phyloP scores from a whole-genome alignment of 1,284 basidiomycete species.

The Farysia itapuensis region DNA sequence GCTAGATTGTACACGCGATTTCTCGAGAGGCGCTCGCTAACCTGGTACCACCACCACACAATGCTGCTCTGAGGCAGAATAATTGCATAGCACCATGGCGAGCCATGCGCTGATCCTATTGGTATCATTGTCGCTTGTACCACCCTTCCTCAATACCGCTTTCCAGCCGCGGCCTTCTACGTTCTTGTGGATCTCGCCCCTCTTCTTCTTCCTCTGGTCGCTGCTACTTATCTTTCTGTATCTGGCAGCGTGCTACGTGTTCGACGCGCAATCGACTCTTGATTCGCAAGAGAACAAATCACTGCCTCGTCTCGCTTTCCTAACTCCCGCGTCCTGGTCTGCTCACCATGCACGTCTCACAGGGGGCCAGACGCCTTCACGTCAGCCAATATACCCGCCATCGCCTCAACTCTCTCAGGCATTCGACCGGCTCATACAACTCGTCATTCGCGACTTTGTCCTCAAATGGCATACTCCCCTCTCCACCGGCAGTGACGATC shows the following conservation, averaged over 20 bases:
- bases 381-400: conserved; percentile 2
- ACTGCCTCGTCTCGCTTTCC: conserved; percentile 24
- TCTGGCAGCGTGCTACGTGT: conserved; percentile 12
- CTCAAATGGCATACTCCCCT: conserved; percentile 44
- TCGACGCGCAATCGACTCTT: conserved; percentile 2
- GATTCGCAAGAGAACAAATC: conserved; percentile 6
- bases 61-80: neutral
- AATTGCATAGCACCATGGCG: neutral
- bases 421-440: conserved; percentile 19
- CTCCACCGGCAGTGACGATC: conserved; percentile 12
- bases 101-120: neutral
- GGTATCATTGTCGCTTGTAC: conserved; percentile 1
- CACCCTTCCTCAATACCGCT: conserved; percentile 18
- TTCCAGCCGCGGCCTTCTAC: conserved; percentile 11
- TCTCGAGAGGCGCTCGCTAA: too few species aligned
- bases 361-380: conserved; percentile 8
- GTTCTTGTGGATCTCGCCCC: conserved; percentile 21
- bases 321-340: conserved; percentile 32
- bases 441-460: conserved; percentile 51
- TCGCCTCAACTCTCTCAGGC: conserved; percentile 9
- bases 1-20: too few species aligned
- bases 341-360: conserved; percentile 26
- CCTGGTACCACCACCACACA: too few species aligned
- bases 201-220: conserved; percentile 14
- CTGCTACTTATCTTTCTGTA: conserved; percentile 4